Evolutionary conservation across 805 yeast genomes (phyloP), one percentile per base, ranked within the genome.

Genomic region (Peterozyma toletana): DNA sequence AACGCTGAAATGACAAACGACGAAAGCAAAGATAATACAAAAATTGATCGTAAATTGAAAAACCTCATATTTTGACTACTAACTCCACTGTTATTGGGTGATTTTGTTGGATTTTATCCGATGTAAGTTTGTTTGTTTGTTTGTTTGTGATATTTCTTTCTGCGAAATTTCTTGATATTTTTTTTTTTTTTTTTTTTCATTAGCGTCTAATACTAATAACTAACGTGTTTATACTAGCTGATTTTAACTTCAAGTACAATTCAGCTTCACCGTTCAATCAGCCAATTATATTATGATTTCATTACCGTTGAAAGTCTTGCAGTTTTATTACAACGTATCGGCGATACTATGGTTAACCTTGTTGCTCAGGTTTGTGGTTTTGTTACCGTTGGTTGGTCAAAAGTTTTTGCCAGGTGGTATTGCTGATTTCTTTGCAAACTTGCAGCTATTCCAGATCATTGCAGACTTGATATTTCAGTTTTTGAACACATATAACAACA

Each of bases 321-420:
- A 42, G 7, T 38, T 44, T 15, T 40, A 44, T 29, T 40, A 44
- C 39, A 16, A 36, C 5, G 63, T 64, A 6, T 50, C 71, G 1
- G 55, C 67, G 13, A 60, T 73, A 2, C 57, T 75, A 15, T 75
- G 81, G 80, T 52, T 66, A 7, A 66, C 76, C 47, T 73, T 77
- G 47, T 63, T 60, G 42, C 52, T 67, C 2, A 59, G 91, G 39
- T 68, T 80, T 48, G 43, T 70, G 11, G 60, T 80, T 1, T 60
- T 83, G 30, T 61, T 77, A 38, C 86, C 86, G 1, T 60, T 83
- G 21, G 86, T 80, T n/a, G 85, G 87, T 0, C 59, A 78, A 30
- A 67, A 66, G 49, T 83, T 80, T 50, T 58, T 83, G 16, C 84
- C 88, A 1, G 87, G 83, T 6, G 89, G 87, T 0, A 77, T 83